phyloP scores from a whole-genome alignment of 306 rosid genomes.

The Albizia julibrissin region DNA sequence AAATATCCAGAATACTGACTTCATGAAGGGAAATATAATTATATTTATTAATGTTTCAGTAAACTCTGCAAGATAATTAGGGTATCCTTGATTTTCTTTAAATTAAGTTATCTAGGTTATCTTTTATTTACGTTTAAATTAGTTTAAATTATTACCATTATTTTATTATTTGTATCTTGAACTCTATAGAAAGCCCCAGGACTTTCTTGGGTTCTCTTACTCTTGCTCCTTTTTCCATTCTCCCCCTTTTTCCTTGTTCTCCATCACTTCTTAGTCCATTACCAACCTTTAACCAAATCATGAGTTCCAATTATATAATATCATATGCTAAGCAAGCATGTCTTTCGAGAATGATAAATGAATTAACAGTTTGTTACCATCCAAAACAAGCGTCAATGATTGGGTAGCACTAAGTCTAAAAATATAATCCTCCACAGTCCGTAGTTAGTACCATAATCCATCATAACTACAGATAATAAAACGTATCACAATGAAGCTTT shows the following conservation, averaged over 20 bases:
- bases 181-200: not conserved
- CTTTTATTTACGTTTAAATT: not conserved
- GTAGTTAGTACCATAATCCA: not conserved
- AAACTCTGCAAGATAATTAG: not conserved
- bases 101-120: not conserved
- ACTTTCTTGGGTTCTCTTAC: not conserved
- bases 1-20: not conserved
- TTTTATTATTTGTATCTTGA: not conserved
- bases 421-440: not conserved
- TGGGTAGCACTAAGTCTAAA: not conserved
- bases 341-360: constrained; percentile 4
- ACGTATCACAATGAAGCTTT: constrained; percentile 1
- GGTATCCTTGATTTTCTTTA: not conserved
- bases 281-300: constrained; percentile 3
- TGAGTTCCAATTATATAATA: not conserved
- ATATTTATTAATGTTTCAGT: not conserved
- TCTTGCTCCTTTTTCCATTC: not conserved
- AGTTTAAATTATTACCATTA: too few species aligned
- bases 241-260: not conserved
- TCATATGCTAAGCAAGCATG: constrained; percentile 1
- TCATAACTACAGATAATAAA: constrained; percentile 12
- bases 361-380: constrained; percentile 17
- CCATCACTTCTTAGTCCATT: not conserved
- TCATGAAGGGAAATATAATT: too few species aligned
- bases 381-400: constrained; percentile 15